These are phyloP conservation scores for Acacia melanoxylon DNA, from an alignment of 306 rosid species.

Conservation along the genomic window DNA sequence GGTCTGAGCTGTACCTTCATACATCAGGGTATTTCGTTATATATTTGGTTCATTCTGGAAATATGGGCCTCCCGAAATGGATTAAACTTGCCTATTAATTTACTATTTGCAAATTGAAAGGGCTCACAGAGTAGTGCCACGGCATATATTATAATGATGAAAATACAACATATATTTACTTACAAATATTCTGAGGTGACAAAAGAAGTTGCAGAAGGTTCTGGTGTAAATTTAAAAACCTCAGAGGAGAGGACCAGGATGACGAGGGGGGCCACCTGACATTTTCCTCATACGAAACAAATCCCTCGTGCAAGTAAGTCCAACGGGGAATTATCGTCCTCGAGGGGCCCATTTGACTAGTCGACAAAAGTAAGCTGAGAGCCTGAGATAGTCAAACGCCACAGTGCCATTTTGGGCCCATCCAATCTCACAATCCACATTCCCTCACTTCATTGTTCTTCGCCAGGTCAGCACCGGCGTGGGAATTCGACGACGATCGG, in stretches of 20 bases:
- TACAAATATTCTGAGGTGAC: neutral
- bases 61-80: neutral
- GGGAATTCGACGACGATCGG: constrained; percentile 29
- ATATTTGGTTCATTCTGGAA: too few species aligned
- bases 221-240: neutral
- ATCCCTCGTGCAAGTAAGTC: constrained; percentile 36
- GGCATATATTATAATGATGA: neutral
- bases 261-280: constrained; percentile 28
- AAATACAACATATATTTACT: constrained; percentile 3
- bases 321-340: constrained; percentile 19
- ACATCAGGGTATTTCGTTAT: too few species aligned
- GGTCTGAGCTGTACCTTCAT: too few species aligned
- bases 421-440: constrained; percentile 1
- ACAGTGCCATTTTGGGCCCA: constrained; percentile 38
- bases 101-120: neutral
- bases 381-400: constrained; percentile 47
- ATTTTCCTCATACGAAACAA: constrained; percentile 17
- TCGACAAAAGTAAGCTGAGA: constrained; percentile 23
- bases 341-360: constrained; percentile 20
- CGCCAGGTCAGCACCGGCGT: constrained; percentile 38
- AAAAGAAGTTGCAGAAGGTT: neutral
- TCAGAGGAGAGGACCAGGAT: neutral
- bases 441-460: constrained; percentile 36
- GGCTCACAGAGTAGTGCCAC: neutral
- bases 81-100: neutral